These are phyloP conservation scores for Neonectria punicea DNA, from an alignment of 2,329 filamentous ascomycete species.

Conservation along the genomic window DNA sequence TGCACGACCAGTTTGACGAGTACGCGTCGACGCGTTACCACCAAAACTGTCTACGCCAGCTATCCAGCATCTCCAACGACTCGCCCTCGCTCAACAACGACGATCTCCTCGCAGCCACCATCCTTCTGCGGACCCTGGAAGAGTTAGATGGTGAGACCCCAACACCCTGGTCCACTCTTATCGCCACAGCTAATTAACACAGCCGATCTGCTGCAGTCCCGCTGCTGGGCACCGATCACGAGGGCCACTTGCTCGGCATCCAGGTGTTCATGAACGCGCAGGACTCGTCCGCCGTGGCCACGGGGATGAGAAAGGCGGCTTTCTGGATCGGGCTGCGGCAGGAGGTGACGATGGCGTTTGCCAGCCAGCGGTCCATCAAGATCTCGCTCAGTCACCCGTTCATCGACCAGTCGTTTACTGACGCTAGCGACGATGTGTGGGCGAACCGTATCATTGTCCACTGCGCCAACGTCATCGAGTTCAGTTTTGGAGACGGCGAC, in stretches of 20 bases:
- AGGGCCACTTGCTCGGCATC: conserved; percentile 59
- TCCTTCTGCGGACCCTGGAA: conserved; percentile 67
- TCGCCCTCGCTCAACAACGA: conserved; percentile 56
- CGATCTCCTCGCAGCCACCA: conserved; percentile 64
- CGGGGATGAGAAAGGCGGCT: conserved; percentile 59
- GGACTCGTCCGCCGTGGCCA: conserved; percentile 46
- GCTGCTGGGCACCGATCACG: conserved; percentile 54
- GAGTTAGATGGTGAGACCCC: conserved; percentile 56
- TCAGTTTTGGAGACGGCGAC: conserved; percentile 63
- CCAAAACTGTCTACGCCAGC: conserved; percentile 61
- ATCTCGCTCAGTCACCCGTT: conserved; percentile 62
- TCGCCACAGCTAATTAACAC: conserved; percentile 17
- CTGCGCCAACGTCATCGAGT: conserved; percentile 72
- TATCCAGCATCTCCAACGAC: conserved; percentile 59
- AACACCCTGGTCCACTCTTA: not conserved
- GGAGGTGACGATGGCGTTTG: conserved; percentile 67
- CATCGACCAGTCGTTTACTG: conserved; percentile 60
- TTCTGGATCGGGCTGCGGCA: conserved; percentile 69
- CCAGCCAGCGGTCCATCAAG: conserved; percentile 57
- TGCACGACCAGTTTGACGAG: conserved; percentile 55
- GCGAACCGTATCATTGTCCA: conserved; percentile 70
- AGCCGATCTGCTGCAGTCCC: conserved; percentile 29
- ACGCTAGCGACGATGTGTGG: conserved; percentile 64
- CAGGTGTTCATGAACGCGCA: conserved; percentile 58
- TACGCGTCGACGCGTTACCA: conserved; percentile 64